Base-by-base conservation (phyloP, 352 stramenopile species). In the Aphanomyces stellatus region DNA sequence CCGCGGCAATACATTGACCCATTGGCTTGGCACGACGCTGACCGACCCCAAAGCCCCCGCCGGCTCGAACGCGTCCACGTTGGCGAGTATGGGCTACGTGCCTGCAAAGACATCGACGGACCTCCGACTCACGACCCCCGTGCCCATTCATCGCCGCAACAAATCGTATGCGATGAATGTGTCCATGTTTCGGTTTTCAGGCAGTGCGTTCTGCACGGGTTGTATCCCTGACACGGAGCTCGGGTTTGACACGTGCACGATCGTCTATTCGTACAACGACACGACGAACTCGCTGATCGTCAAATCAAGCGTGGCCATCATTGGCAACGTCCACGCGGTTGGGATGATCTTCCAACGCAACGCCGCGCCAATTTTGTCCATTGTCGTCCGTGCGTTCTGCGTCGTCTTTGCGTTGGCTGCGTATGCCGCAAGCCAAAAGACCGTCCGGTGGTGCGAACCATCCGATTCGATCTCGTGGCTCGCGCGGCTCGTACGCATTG, bases 231-330 rank as follows among this genome's bases (percentile, higher is more conserved):
- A 15, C 13, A 46, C 60, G 8, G 60, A 67, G 31, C 30, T 67
- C 30, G 60, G 43, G 8, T 22, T 35, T 31, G 60, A 49, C 30
- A 59, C n/a, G n/a, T 67, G 60, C 33, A 53, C n/a, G 15, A 49
- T 67, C 25, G 46, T 8, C 8, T 42, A 55, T 40, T 31, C 28
- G 1, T 67, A 67, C 49, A 42, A 57, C 49, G 60, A 67, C 24
- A 46, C 60, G 34, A 56, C 19, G 7, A 56, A 56, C 4, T 30
- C 43, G 19, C 30, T 67, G 17, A 41, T 19, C 3, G 28, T 67
- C 19, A 33, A 19, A 10, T 51, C 35, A 3, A 41, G 27, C 27
- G 8, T 1, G 22, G 30, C 28, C 7, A 59, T 59, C 13, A 1
- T 57, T 10, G 60, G 60, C 1, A 22, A 7, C 4, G 6, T 11